Base-by-base conservation (phyloP, 2,329 filamentous ascomycete genomes). In the Penicillium expansum region DNA sequence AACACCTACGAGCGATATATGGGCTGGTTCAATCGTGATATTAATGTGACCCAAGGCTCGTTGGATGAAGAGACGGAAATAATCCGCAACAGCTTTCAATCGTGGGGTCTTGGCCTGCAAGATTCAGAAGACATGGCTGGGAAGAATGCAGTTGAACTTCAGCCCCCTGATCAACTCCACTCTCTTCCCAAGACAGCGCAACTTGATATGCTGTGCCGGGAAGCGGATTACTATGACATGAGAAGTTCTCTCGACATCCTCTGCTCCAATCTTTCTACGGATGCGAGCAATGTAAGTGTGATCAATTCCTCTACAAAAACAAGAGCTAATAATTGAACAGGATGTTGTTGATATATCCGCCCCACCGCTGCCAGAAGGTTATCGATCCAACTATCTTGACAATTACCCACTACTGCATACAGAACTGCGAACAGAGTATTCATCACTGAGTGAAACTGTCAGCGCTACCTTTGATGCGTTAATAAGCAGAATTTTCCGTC, bases 1-100 rank as follows among this genome's bases (percentile, higher is more conserved):
- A 83, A 84, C 50, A 95, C 92, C 0, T 97, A 95, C 67, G 76
- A 82, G 32, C 74, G 79, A 10, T 90, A 88, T 16, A 94, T 97
- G 88, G 92, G 91, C 13, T 80, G 86, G 83, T 73, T 92, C 29
- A 84, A 82, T 47, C 83, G 86, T 55, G 89, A 93, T 65, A 73
- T 81, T 3, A 71, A 80, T 11, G 57, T 76, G 32, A 69, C 75
- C 41, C 52, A 60, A n/a, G 54, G 64, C 55, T 69, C 74, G 49
- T 61, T 78, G 24, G 77, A 80, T 24, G 77, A 78, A 13, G 83
- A 89, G 58, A 82, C 87, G 48, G 86, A 91, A 63, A 74, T 87
- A 3, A 74, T 89, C 59, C 79, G 81, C 42, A 85, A 92, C 71
- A 74, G 81, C 1, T 89, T 88, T 81, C 77, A 86, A 35, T 83